Evolutionary conservation across 805 yeast genomes (phyloP).

Genomic region (Candida manassasensis): DNA sequence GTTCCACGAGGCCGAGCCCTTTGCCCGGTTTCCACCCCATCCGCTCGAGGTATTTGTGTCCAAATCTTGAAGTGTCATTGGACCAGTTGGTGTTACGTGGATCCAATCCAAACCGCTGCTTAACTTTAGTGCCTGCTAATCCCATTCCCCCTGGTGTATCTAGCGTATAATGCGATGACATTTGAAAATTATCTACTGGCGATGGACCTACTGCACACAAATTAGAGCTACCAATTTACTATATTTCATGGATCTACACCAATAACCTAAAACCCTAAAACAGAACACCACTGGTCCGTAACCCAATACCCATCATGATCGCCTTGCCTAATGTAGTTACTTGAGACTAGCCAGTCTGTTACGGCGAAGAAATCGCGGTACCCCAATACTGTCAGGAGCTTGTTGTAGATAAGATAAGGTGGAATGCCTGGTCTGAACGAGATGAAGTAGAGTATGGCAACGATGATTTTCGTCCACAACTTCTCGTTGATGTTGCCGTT

Average conservation of each 20-base stretch:
- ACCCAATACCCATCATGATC: conserved; percentile 40
- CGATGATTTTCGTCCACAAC: conserved; percentile 58
- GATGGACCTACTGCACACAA: conserved; percentile 4
- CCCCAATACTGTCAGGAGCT: conserved; percentile 26
- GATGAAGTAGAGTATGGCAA: conserved; percentile 36
- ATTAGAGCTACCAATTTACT: neutral
- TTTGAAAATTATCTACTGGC: neutral
- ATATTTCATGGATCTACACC: too few species aligned
- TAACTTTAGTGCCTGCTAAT: conserved; percentile 72
- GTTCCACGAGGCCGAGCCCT: conserved; percentile 71
- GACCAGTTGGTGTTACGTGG: conserved; percentile 96
- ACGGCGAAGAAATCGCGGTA: conserved; percentile 24
- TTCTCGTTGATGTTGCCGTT: conserved; percentile 52
- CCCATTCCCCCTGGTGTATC: conserved; percentile 48
- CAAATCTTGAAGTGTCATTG: conserved; percentile 76
- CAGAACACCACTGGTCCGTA: conserved; percentile 42
- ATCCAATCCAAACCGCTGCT: conserved; percentile 84
- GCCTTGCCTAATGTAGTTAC: conserved; percentile 31
- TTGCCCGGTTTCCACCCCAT: conserved; percentile 92
- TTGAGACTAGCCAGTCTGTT: conserved; percentile 37
- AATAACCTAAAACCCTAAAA: conserved; percentile 25
- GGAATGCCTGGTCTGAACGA: conserved; percentile 37
- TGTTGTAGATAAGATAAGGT: conserved; percentile 15
- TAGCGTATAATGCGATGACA: neutral
- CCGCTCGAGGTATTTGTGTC: conserved; percentile 76